These are phyloP conservation scores for Botryosphaeria dothidea DNA, from an alignment of 2,329 filamentous ascomycete species.

Conservation along the genomic window DNA sequence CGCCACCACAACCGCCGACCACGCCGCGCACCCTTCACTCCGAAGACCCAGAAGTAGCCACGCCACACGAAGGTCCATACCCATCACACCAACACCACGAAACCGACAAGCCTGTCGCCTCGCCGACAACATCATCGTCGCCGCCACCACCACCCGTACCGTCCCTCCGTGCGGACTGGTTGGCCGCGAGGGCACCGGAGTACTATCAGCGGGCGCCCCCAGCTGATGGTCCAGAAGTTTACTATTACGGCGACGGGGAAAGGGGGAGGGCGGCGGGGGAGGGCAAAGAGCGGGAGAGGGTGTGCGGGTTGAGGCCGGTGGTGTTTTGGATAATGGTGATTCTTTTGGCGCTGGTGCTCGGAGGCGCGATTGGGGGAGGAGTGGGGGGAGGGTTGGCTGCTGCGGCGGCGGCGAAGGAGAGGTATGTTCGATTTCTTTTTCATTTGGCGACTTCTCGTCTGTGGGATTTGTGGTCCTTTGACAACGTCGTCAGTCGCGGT, in stretches of 20 bases:
- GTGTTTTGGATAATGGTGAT: not conserved
- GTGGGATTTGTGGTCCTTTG: not conserved
- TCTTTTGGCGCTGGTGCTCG: not conserved
- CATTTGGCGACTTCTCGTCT: not conserved
- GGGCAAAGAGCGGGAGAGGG: not conserved
- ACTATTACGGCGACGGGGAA: not conserved
- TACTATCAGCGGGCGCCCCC: not conserved
- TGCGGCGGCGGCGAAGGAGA: not conserved
- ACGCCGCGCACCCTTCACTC: not conserved
- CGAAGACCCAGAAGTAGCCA: not conserved
- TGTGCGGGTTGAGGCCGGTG: conserved; percentile 2
- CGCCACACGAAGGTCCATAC: not conserved
- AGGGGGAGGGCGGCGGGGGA: not conserved
- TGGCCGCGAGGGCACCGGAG: conserved; percentile 3
- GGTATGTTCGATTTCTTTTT: not conserved
- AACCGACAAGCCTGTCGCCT: not conserved
- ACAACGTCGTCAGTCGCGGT: too few relatives aligned
- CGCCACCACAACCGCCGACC: not conserved
- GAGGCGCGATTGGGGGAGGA: conserved; percentile 1
- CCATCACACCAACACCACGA: not conserved
- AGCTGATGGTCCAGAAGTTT: not conserved
- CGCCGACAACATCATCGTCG: not conserved
- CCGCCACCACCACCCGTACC: not conserved
- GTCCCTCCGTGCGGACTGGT: not conserved
- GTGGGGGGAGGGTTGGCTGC: conserved; percentile 8